Evolutionary conservation across 2,329 filamentous ascomycete species (phyloP), one percentile per base, ranked within the genome.

Genomic region (Whalleya microplaca): DNA sequence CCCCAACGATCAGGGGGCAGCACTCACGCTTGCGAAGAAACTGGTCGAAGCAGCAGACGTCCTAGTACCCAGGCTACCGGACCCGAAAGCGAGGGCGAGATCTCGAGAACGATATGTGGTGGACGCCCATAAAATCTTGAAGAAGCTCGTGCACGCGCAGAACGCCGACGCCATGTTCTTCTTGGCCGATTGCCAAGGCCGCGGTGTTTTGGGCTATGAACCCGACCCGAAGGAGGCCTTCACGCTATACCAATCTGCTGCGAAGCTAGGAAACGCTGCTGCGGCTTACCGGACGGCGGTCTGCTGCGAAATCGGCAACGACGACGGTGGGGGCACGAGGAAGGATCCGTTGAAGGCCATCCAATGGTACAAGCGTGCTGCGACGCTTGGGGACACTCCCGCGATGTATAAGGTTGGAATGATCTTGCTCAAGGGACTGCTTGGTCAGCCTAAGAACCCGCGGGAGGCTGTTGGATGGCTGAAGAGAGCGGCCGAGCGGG

Each of bases 321-420:
- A 98, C 70, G 93, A 96, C 67, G 94, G 93, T 27, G 95, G 95
- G 50, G 95, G 95, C 21, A 98, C 95, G 1, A 87, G 91, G 56
- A 90, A 89, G 66, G 95, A 99, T 69, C 91, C 92, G 0, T 76
- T 94, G 63, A 98, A 98, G 75, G 94, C 95, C 1, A 93, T 98
- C 19, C 94, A 98, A 73, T 99, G 95, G 95, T 99, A 99, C 75
- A 92, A 94, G 72, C 90, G 93, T 43, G 92, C 95, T 6, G 94
- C 95, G 10, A 89, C 89, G 12, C 80, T 98, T 2, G 94, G 95
- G 2, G 94, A 99, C 69, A 89, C 90, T 1, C 90, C 94, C 0
- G 95, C 93, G 27, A 96, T 98, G 92, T 99, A 97, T 79, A 99
- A 99, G 75, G 87, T 98, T 75, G 95, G 95, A 56, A 96, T 97